phyloP scores from a whole-genome alignment of 257 asterid genomes.

The Solanum tacnaense region DNA sequence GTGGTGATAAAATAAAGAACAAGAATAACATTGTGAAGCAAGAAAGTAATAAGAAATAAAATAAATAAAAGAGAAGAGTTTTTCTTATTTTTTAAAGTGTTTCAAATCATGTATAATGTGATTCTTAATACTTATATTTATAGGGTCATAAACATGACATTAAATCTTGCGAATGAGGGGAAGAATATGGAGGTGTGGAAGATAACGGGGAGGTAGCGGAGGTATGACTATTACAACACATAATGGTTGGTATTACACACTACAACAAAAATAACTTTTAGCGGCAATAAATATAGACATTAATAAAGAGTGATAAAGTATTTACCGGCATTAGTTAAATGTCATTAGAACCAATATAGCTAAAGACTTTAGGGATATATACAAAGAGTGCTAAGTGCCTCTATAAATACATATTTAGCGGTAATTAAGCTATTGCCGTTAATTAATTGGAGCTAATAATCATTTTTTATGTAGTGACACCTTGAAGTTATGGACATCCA shows the following conservation, averaged over 20 bases:
- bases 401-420: no score
- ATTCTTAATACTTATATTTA: background rate
- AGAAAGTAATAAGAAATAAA: background rate
- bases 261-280: no score
- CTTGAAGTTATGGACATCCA: background rate
- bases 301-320: no score
- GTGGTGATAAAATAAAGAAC: background rate
- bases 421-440: no score
- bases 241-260: background rate
- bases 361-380: no score
- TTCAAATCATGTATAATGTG: background rate
- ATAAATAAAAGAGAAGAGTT: no score
- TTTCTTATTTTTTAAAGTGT: background rate
- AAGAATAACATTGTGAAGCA: background rate
- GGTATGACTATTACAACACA: background rate
- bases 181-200: background rate
- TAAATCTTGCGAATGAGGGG: background rate
- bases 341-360: no score
- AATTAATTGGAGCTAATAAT: no score
- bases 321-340: no score
- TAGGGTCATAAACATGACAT: background rate
- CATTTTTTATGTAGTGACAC: no score
- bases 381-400: no score
- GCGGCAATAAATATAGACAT: no score
- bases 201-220: background rate